Conservation (phyloP, 1,284 basidiomycete genomes). For the Ganoderma lucidum region DNA sequence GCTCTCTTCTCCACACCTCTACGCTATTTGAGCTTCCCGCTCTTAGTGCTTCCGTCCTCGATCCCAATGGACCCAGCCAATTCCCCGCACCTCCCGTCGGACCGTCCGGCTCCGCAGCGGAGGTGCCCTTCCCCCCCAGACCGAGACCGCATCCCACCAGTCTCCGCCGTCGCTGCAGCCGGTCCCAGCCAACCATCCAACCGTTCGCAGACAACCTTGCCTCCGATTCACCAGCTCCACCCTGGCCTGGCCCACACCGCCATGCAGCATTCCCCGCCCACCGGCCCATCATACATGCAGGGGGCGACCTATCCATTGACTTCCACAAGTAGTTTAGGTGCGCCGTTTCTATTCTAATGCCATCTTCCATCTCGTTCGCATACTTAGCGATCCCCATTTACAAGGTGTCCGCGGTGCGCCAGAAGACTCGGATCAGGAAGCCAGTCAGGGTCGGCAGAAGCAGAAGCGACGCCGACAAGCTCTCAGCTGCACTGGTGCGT, state of each 20-base stretch:
- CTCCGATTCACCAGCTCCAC: conserved; percentile 72
- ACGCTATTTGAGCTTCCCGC: conserved; percentile 34
- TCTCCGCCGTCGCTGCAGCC: conserved; percentile 14
- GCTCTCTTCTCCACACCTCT: conserved; percentile 29
- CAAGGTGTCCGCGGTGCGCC: conserved; percentile 35
- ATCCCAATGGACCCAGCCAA: conserved; percentile 34
- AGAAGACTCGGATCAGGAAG: conserved; percentile 58
- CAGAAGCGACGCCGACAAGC: conserved; percentile 80
- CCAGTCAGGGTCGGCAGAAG: conserved; percentile 66
- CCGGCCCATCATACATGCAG: conserved; percentile 23
- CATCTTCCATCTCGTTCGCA: background rate
- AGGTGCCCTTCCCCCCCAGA: conserved; percentile 28
- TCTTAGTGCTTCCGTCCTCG: conserved; percentile 25
- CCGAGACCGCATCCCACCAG: conserved; percentile 27
- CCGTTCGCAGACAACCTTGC: conserved; percentile 48
- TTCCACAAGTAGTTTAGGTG: conserved; percentile 36
- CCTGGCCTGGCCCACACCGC: conserved; percentile 58
- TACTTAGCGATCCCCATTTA: background rate
- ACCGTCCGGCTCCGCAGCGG: conserved; percentile 30
- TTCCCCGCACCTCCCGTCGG: conserved; percentile 31
- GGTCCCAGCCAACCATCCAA: conserved; percentile 24
- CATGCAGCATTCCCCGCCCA: conserved; percentile 16
- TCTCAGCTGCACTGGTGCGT: conserved; percentile 78
- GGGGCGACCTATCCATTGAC: conserved; percentile 33
- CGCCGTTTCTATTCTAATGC: conserved; percentile 1